These are phyloP conservation scores for Pinus tabuliformis DNA, from an alignment of 75 land plant species.

Conservation along the genomic window DNA sequence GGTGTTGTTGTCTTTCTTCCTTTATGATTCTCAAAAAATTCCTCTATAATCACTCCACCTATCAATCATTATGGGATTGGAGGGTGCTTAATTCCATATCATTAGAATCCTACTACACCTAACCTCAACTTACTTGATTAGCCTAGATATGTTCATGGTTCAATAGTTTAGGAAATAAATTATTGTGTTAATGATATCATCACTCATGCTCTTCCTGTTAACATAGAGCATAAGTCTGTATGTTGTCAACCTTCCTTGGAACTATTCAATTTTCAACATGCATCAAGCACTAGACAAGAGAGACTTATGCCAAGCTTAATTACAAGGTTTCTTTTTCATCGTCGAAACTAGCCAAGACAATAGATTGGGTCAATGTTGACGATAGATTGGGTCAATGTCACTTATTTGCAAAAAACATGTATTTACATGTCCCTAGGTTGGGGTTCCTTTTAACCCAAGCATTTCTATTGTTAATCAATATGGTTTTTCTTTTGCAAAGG, in stretches of 20 bases:
- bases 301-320: too few species aligned
- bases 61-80: background rate
- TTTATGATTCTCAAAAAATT: background rate
- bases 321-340: background rate
- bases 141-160: background rate
- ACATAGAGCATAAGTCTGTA: background rate
- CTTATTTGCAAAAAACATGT: background rate
- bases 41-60: background rate
- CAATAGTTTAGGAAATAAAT: background rate
- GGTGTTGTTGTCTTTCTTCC: background rate
- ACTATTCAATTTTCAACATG: background rate
- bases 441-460: conserved; percentile 25
- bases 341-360: background rate
- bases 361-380: background rate
- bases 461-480: conserved; percentile 11
- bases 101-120: background rate
- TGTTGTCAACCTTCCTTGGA: background rate
- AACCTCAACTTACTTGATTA: background rate
- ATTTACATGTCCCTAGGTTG: conserved; percentile 16
- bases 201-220: background rate
- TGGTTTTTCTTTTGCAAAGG: too few species aligned
- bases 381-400: too few species aligned
- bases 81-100: background rate
- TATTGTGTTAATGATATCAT: background rate
- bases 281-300: background rate